Evolutionary conservation across 768 basidiomycete genomes (phyloP).

Genomic region (Xerocomellus amylosporus): DNA sequence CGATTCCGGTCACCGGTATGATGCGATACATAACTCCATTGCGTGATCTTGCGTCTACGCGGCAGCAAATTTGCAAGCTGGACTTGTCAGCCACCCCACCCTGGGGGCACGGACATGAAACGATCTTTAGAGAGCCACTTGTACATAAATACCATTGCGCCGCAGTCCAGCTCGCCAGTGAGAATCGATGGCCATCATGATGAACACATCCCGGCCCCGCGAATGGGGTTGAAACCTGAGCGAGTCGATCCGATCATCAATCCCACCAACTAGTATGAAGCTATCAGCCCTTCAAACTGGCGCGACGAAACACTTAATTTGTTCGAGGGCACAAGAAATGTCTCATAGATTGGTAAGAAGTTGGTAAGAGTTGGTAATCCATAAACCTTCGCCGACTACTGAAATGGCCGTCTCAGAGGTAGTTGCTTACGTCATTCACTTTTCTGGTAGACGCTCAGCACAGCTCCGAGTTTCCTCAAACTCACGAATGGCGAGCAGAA

Average conservation of each 20-base stretch:
- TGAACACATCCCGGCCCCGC: too few relatives aligned
- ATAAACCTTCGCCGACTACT: too few relatives aligned
- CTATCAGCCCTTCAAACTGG: neutral
- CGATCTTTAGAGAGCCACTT: neutral
- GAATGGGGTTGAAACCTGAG: too few relatives aligned
- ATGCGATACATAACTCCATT: conserved; percentile 19
- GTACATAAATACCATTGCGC: neutral
- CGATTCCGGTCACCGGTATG: conserved; percentile 1
- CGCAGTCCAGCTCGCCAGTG: neutral
- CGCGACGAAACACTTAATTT: neutral
- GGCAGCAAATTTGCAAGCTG: conserved; percentile 7
- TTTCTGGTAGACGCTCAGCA: neutral
- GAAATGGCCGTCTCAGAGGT: too few relatives aligned
- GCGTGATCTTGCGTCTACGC: conserved; percentile 33
- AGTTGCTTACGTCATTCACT: conserved; percentile 17
- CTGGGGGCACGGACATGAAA: neutral
- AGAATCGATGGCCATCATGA: too few relatives aligned
- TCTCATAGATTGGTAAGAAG: too few relatives aligned
- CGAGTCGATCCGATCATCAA: too few relatives aligned
- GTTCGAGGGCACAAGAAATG: neutral
- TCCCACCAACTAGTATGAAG: conserved; percentile 1
- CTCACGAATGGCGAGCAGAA: conserved; percentile 65
- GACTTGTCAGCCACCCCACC: neutral
- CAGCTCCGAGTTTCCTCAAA: conserved; percentile 5
- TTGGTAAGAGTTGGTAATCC: neutral